Percentiles rank a stretch among this genome's conserved stretches.
These are phyloP conservation scores for Rossbeevera mucosa DNA, from an alignment of 768 basidiomycete genomes.

Conservation along the genomic window DNA sequence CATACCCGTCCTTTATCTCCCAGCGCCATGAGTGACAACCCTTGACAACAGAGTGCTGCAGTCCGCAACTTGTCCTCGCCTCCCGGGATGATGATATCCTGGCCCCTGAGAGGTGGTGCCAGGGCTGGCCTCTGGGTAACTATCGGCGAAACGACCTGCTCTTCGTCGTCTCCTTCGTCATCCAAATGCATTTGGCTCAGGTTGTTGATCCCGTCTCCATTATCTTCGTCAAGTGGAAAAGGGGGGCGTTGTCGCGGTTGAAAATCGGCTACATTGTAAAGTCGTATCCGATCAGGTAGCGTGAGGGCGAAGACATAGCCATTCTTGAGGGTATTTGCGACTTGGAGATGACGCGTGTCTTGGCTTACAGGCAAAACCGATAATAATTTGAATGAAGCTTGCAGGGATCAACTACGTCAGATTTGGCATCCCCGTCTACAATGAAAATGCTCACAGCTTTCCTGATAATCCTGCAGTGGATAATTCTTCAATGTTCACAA, in stretches of 20 bases:
- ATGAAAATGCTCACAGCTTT: conserved; percentile 52
- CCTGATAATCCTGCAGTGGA: conserved; percentile 59
- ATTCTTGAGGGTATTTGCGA: conserved; percentile 42
- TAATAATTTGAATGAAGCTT: conserved; percentile 65
- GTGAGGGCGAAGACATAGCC: conserved; percentile 54
- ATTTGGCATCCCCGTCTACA: not conserved
- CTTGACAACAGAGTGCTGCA: conserved; percentile 42
- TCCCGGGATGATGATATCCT: conserved; percentile 22
- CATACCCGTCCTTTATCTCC: conserved; percentile 19
- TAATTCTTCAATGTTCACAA: conserved; percentile 1
- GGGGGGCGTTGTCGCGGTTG: conserved; percentile 38
- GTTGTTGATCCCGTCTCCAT: conserved; percentile 19
- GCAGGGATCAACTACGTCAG: conserved; percentile 3
- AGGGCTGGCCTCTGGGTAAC: conserved; percentile 3
- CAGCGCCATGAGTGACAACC: conserved; percentile 26
- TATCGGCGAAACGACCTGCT: conserved; percentile 5
- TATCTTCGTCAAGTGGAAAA: conserved; percentile 36
- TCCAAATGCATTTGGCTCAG: conserved; percentile 24
- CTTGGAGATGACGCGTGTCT: conserved; percentile 33
- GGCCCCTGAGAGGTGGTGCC: conserved; percentile 15
- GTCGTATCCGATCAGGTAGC: conserved; percentile 34
- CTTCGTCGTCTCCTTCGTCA: conserved; percentile 26
- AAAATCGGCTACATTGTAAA: conserved; percentile 47
- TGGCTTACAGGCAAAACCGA: conserved; percentile 45
- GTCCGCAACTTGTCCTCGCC: conserved; percentile 31